phyloP scores from a whole-genome alignment of 2,329 filamentous ascomycete species.

The Aspergillus sclerotialis region DNA sequence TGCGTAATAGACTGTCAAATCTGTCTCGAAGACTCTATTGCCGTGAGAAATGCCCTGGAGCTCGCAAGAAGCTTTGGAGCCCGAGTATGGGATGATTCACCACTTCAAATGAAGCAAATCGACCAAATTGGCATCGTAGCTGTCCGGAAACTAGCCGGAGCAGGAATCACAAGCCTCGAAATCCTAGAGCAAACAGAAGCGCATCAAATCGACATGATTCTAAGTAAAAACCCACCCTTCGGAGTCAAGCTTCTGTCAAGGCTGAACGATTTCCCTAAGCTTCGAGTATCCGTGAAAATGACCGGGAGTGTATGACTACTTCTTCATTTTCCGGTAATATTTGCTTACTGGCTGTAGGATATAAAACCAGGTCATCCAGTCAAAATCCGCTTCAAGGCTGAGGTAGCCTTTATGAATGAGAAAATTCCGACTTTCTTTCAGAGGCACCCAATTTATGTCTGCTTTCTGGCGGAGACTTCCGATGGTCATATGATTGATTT shows the following conservation, averaged over 20 bases:
- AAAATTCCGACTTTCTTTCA: conserved; percentile 56
- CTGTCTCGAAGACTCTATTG: conserved; percentile 55
- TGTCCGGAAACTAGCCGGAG: conserved; percentile 65
- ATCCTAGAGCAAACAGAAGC: conserved; percentile 61
- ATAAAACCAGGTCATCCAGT: conserved; percentile 36
- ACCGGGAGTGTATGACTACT: conserved; percentile 36
- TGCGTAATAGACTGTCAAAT: conserved; percentile 72
- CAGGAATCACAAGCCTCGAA: conserved; percentile 65
- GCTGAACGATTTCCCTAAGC: conserved; percentile 64
- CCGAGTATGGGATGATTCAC: conserved; percentile 72
- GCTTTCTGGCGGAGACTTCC: conserved; percentile 65
- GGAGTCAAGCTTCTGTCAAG: conserved; percentile 62
- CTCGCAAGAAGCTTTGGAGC: conserved; percentile 71
- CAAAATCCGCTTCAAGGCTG: conserved; percentile 57
- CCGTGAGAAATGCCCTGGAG: conserved; percentile 64
- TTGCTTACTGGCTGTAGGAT: conserved; percentile 18
- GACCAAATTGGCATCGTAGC: conserved; percentile 67
- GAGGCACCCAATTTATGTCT: conserved; percentile 59
- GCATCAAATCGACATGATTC: conserved; percentile 65
- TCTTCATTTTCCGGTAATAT: conserved; percentile 21
- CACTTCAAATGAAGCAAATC: conserved; percentile 76
- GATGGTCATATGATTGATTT: conserved; percentile 66
- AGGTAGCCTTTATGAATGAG: conserved; percentile 66
- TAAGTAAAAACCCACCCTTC: conserved; percentile 77
- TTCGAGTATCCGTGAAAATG: conserved; percentile 49